Base-by-base conservation (phyloP, 148 eudicot species). In the Diospyros kaki region DNA sequence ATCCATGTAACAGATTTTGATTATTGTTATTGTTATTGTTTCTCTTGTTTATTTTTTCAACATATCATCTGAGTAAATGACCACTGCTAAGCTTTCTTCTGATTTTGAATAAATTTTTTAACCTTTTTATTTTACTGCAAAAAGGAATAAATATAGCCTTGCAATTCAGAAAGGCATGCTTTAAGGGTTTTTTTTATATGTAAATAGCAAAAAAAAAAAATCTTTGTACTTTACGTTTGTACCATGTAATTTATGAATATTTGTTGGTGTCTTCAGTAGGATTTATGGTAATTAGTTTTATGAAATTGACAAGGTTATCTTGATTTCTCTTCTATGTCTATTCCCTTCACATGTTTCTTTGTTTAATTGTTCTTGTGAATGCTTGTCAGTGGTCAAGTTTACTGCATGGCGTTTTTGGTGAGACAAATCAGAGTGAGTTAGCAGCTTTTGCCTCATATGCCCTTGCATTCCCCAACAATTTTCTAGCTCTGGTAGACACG, bases 371-470 rank as follows among this genome's bases (percentile, higher is more conserved):
- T 66, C 18, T 72, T 75, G 50, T 77, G 39, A 48, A 58, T 76
- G 55, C 43, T 77, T 73, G 76, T 72, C 90, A 94, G 98, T 71
- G 83, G 86, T 87, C 91, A 39, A 78, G 76, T 44, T 58, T 78
- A 75, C 75, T 87, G 63, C 56, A 62, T 75, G 93, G 87, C 80
- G 77, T 83, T 71, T 86, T 90, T 72, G 89, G 89, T 64, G 94
- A 89, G 83, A 94, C 98, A 70, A 94, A 94, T 81, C 88, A 86
- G 77, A 94, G 98, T 58, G 98, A 94, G 88, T 81, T 94, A 79
- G 98, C 94, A 74, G 98, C 98, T 73, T 94, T 94, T 82, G 84
- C 87, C 50, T 94, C 98, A 41, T 94, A 94, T 80, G 98, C 98
- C 50, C 83, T 91, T 73, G 97, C 98, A 18, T 94, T 94, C 75